Base-by-base conservation (phyloP, 2,329 filamentous ascomycete genomes). In the Leptographium flavum region DNA sequence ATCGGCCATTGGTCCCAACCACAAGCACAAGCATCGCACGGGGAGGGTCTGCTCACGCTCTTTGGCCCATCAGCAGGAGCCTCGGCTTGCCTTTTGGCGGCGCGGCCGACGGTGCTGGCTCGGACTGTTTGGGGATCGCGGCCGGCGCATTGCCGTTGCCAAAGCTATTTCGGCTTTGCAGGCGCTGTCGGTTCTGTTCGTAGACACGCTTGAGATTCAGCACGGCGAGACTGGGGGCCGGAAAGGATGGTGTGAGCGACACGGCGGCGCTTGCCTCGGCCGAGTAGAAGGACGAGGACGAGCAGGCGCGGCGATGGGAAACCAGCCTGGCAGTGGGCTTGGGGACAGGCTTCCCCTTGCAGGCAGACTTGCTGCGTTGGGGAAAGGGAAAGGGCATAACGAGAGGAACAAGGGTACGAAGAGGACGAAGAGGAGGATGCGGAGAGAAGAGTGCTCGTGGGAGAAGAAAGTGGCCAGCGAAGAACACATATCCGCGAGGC, bases 41-140 rank as follows among this genome's bases (percentile, higher is more conserved):
- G 23, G n/a, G 22, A 22, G 22, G 15, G 2, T 21, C 15, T 39
- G 23, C 69, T 55, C 68, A 94, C 92, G 90, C 81, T 68, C 88
- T 78, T 64, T 95, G 85, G 4, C 92, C 92, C 92, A 98, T 96
- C 52, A 98, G 69, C 46, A 98, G 68, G 44, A 98, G 66, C 55
- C 88, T 78, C 30, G 92, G 92, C 61, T 92, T 93, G 63, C 72
- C 72, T 57, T 80, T 80, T 25, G 67, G 63, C 21, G 70, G 63
- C 45, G 63, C 61, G 45, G 67, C 67, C 13, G n/a, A n/a, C n/a
- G 66, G 58, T 9, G 62, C 59, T n/a, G 64, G 60, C 40, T 71
- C 69, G 15, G 60, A 59, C 41, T 63, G 60, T 50, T 69, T 70
- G 37, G 48, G 13, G 14, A 36, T 4, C 5, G 36, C 17, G 25